phyloP scores from a whole-genome alignment of 2,329 filamentous ascomycete species.

The Meredithiella fracta region DNA sequence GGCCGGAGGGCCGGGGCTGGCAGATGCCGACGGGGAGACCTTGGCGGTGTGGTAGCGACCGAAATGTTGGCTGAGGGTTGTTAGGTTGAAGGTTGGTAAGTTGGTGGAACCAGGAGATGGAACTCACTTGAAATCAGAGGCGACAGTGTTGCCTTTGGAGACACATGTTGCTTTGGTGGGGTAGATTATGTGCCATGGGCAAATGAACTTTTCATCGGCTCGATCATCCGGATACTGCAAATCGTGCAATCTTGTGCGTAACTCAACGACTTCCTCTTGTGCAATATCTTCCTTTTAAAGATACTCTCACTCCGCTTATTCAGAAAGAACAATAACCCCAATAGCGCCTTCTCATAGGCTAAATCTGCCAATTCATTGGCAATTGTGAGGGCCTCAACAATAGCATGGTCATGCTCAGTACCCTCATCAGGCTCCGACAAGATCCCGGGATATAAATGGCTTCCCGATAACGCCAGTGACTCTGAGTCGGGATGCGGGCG shows the following conservation, averaged over 20 bases:
- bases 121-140: neutral
- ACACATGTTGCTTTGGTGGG: neutral
- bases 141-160: neutral
- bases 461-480: too few species aligned
- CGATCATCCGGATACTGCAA: neutral
- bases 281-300: neutral
- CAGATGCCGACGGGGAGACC: neutral
- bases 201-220: neutral
- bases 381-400: neutral
- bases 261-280: neutral
- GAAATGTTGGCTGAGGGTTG: neutral
- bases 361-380: neutral
- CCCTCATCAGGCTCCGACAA: neutral
- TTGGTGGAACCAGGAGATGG: neutral
- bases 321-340: neutral
- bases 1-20: neutral
- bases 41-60: neutral
- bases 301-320: neutral
- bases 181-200: neutral
- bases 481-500: too few species aligned
- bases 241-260: neutral
- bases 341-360: neutral
- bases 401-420: neutral
- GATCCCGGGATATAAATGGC: too few species aligned
- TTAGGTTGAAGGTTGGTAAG: too few species aligned